Base-by-base conservation (phyloP, 768 basidiomycete species). In the Dentipellis fragilis region DNA sequence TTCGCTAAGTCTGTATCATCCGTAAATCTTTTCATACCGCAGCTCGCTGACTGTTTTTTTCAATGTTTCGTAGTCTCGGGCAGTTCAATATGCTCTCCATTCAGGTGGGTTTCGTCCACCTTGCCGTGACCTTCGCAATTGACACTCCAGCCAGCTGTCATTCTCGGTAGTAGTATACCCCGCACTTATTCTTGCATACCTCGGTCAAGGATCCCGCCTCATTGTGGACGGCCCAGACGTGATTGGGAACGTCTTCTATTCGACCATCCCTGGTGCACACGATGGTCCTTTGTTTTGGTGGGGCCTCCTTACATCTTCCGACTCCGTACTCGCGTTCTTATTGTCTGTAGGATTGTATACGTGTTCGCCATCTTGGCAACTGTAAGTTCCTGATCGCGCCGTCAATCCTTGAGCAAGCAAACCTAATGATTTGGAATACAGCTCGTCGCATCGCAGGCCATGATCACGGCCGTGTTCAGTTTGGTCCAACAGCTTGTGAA, bases 381-480 rank as follows among this genome's bases (percentile, higher is more conserved):
- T 8, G 80, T 84, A 59, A 62, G 75, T 65, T 29, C 4, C 49
- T 16, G 17, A 16, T 37, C 39, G 12, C 12, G 5, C 23, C 34
- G 4, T 14, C 51, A 21, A 14, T 37, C 29, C n/a, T 49, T 4
- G 11, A 8, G 3, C 22, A 7, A 17, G 12, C 10, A 51, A 35
- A 39, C 19, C 45, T 52, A 55, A 54, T 54, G 46, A 34, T 22
- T 10, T 3, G n/a, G 10, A 23, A 12, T 54, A 10, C 52, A 81
- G 80, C 69, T 81, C 50, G 75, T 83, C 40, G 83, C 81, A 10
- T 83, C 81, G 4, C 80, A 83, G 67, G 81, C 84, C 8, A 75
- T 85, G 75, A 85, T 87, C 61, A 83, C 83, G 0, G 85, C 82
- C 0, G 79, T 81, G 0, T 87, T 80, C 72, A 76, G 74, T 63